Percentiles rank a stretch among this genome's conserved stretches.
Evolutionary conservation across 164 flowering plant species (phyloP).

Genomic region (Stephania cephalantha): DNA sequence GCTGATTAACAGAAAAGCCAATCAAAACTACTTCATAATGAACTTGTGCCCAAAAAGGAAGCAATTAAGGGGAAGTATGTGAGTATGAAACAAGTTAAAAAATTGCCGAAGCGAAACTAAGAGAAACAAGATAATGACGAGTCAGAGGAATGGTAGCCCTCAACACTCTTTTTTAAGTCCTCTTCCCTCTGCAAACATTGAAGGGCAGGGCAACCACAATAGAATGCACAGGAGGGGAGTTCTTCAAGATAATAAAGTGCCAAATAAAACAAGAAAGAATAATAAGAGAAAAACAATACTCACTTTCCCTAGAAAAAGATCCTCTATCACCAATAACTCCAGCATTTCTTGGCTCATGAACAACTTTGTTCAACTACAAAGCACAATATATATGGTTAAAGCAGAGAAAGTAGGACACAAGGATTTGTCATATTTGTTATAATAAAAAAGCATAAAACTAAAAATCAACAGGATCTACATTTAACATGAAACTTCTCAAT

Average conservation of each 20-base stretch:
- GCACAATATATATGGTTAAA: conserved; percentile 10
- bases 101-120: background rate
- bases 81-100: background rate
- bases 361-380: conserved; percentile 48
- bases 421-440: background rate
- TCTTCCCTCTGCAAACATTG: background rate
- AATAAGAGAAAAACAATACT: conserved; percentile 20
- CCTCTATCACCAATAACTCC: conserved; percentile 84
- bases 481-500: conserved; percentile 1
- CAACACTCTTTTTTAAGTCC: background rate
- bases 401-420: background rate
- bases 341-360: conserved; percentile 55
- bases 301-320: conserved; percentile 80
- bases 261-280: background rate
- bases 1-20: background rate
- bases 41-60: background rate
- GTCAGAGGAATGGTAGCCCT: background rate
- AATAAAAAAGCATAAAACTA: background rate
- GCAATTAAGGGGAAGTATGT: background rate
- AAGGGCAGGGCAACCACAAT: background rate
- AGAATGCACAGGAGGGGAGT: background rate
- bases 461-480: background rate
- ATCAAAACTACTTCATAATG: background rate
- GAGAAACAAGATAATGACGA: background rate
- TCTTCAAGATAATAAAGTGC: background rate